Percentiles rank a stretch among this genome's conserved stretches.
Conservation (phyloP, 345 rosid species). For the Lepidium africanum region DNA sequence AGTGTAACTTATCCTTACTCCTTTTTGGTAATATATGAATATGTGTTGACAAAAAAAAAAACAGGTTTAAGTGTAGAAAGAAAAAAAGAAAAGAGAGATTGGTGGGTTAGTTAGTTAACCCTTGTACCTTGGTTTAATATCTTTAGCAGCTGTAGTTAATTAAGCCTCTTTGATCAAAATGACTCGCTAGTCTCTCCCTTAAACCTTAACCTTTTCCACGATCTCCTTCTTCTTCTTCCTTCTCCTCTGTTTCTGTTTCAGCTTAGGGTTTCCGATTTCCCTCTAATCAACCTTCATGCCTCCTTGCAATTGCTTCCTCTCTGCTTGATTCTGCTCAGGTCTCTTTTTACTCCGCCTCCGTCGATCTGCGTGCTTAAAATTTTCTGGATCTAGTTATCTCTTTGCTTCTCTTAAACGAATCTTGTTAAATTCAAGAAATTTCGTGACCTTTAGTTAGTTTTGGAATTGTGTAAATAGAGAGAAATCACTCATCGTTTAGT, state of each 20-base stretch:
- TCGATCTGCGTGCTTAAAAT: conserved; percentile 3
- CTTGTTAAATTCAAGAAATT: not conserved
- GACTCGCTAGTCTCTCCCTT: not conserved
- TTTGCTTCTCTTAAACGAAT: not conserved
- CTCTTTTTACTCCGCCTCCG: not conserved
- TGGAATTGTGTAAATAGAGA: not conserved
- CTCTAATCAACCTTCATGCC: conserved; percentile 7
- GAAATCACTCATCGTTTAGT: not conserved
- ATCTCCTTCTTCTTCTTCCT: not conserved
- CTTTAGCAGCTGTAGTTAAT: not conserved
- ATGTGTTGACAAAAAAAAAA: too few relatives aligned
- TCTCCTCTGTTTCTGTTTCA: not conserved
- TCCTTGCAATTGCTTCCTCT: not conserved
- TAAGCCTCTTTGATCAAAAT: not conserved
- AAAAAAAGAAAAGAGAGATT: too few relatives aligned
- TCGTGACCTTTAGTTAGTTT: not conserved
- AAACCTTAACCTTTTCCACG: conserved; percentile 13
- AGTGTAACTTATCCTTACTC: too few relatives aligned
- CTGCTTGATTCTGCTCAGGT: conserved; percentile 17
- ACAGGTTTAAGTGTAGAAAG: too few relatives aligned
- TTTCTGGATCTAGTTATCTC: conserved; percentile 9
- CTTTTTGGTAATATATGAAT: too few relatives aligned
- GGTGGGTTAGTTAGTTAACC: too few relatives aligned
- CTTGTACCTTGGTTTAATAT: too few relatives aligned
- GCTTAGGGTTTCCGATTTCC: conserved; percentile 17